Evolutionary conservation across 192 early-diverging fungal genomes (phyloP).

Genomic region (Entophlyctis luteolus): DNA sequence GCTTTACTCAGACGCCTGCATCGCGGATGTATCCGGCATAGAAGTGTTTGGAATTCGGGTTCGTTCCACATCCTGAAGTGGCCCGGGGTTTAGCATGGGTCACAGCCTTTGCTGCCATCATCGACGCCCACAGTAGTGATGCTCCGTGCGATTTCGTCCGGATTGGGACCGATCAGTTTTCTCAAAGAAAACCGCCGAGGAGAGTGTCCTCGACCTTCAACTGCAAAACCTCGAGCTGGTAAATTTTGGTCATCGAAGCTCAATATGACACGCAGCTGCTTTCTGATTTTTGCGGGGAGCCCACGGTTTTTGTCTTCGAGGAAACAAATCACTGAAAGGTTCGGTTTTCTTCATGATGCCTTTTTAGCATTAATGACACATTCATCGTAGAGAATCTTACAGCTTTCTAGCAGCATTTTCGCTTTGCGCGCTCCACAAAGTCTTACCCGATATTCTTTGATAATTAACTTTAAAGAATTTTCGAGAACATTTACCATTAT

Average conservation of each 20-base stretch:
- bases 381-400: constrained; percentile 25
- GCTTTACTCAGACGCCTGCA: constrained; percentile 4
- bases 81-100: background rate
- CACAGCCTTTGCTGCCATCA: constrained; percentile 21
- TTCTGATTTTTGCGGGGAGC: constrained; percentile 50
- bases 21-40: constrained; percentile 20
- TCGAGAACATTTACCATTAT: constrained; percentile 54
- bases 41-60: background rate
- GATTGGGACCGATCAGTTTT: constrained; percentile 86
- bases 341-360: constrained; percentile 98
- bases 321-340: constrained; percentile 77
- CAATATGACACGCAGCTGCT: constrained; percentile 89
- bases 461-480: background rate
- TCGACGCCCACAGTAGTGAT: constrained; percentile 59
- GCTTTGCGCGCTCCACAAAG: constrained; percentile 95
- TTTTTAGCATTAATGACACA: background rate
- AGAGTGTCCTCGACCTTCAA: constrained; percentile 33
- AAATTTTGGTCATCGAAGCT: constrained; percentile 98
- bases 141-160: constrained; percentile 98
- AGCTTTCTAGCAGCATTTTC: constrained; percentile 99
- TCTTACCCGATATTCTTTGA: constrained; percentile 93
- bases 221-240: constrained; percentile 23
- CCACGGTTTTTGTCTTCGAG: constrained; percentile 35
- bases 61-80: constrained; percentile 20
- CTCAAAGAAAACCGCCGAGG: constrained; percentile 21